Percentiles rank a stretch among this genome's conserved stretches.
Conservation (phyloP, 257 asterid species). For the Solanum clarkiae region DNA sequence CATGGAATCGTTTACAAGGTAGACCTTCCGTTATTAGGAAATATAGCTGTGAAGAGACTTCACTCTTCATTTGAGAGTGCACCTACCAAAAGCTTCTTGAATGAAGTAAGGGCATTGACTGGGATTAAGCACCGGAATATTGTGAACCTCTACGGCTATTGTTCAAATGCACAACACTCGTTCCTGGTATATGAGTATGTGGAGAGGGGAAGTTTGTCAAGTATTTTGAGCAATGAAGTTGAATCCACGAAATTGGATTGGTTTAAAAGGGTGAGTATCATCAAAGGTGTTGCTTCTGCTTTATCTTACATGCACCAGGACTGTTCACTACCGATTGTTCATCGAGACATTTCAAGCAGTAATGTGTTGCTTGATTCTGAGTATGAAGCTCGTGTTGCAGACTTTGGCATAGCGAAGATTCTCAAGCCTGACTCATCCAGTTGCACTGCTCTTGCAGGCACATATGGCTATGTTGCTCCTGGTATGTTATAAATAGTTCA, state of each 20-base stretch:
- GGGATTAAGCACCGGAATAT: neutral
- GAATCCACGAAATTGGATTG: neutral
- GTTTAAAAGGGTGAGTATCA: neutral
- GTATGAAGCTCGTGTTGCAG: neutral
- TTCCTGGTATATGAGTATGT: constrained; percentile 1
- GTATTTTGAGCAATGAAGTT: neutral
- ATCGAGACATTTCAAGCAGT: neutral
- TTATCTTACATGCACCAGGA: neutral
- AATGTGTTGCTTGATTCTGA: neutral
- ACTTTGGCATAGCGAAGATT: neutral
- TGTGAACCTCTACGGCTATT: neutral
- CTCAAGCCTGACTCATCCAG: too few species aligned
- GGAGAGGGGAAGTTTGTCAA: neutral
- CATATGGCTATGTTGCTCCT: neutral
- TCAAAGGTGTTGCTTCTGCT: neutral
- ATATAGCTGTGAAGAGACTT: neutral
- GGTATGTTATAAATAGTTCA: neutral
- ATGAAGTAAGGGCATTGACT: neutral
- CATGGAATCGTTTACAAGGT: neutral
- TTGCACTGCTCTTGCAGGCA: too few species aligned
- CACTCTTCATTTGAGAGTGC: neutral
- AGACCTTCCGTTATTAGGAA: neutral
- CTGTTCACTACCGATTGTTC: neutral
- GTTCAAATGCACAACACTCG: neutral
- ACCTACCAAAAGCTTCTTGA: neutral